Conservation (phyloP, 1,284 basidiomycete genomes). For the Irpex lacteus region DNA sequence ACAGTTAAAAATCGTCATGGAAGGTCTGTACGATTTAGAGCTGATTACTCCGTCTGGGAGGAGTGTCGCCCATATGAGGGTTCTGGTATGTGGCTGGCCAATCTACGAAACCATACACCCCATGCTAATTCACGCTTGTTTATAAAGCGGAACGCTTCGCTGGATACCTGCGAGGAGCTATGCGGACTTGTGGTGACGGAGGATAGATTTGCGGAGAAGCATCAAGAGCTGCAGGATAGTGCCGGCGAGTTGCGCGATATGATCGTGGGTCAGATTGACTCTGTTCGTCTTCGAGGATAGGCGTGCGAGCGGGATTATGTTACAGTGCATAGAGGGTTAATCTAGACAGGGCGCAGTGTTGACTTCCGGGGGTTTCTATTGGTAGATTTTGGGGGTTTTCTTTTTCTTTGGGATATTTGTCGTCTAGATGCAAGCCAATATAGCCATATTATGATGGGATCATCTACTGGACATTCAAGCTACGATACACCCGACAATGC, state of each 20-base stretch:
- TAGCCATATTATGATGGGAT: neutral
- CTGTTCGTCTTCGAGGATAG: neutral
- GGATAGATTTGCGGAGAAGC: neutral
- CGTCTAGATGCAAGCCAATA: neutral
- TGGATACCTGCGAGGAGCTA: neutral
- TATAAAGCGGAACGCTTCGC: neutral
- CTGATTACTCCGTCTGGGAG: neutral
- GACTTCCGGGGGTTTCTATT: too few relatives aligned
- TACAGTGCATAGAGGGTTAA: too few relatives aligned
- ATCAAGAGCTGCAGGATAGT: neutral
- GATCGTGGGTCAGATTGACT: neutral
- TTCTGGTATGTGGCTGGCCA: neutral
- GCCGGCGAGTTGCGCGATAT: neutral
- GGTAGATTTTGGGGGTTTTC: too few relatives aligned
- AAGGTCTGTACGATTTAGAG: neutral
- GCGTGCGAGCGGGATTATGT: too few relatives aligned
- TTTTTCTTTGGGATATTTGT: neutral
- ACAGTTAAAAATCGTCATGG: neutral
- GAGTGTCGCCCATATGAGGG: neutral
- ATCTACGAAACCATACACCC: neutral
- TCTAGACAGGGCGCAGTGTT: too few relatives aligned
- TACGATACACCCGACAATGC: conserved; percentile 45
- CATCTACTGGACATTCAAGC: conserved; percentile 18
- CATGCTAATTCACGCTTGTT: neutral
- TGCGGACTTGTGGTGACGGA: neutral